phyloP scores from a whole-genome alignment of 108 stramenopile genomes.

The Conticribra weissflogii region DNA sequence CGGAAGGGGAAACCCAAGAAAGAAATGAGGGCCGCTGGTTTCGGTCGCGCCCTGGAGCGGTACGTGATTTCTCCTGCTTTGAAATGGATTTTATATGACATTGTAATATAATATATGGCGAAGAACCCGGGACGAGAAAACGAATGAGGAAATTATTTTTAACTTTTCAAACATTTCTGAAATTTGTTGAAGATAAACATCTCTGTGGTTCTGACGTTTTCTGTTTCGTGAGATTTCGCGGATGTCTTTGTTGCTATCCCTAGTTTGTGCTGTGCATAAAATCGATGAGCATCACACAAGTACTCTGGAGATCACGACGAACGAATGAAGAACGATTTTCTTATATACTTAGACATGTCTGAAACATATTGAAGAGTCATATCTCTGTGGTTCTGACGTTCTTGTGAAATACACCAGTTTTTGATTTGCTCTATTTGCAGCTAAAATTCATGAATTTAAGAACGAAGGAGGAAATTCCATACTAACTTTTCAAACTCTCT shows the following conservation, averaged over 20 bases:
- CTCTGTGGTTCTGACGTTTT: slow-evolving; percentile 49
- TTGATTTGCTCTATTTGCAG: too few species aligned
- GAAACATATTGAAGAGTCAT: slow-evolving; percentile 37
- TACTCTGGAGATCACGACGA: too few species aligned
- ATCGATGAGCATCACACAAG: too few species aligned
- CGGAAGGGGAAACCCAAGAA: slow-evolving; percentile 92
- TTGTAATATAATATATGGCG: too few species aligned
- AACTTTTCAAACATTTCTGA: slow-evolving; percentile 45
- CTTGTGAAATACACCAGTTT: too few species aligned
- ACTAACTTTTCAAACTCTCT: too few species aligned
- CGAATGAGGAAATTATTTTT: slow-evolving; percentile 50
- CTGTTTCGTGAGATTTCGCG: neutral
- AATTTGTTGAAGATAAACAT: slow-evolving; percentile 38
- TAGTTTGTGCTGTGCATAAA: too few species aligned
- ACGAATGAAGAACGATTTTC: slow-evolving; percentile 47
- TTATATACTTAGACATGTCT: slow-evolving; percentile 36
- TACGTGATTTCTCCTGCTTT: too few species aligned
- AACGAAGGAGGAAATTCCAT: too few species aligned
- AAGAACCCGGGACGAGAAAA: slow-evolving; percentile 16
- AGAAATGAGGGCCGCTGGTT: slow-evolving; percentile 81
- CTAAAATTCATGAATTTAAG: too few species aligned
- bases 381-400: slow-evolving; percentile 45
- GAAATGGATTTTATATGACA: neutral
- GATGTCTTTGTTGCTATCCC: neutral
- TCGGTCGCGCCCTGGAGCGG: slow-evolving; percentile 82